A percentile compares a stretch with the other conserved stretches of the same genome.
These are phyloP conservation scores for Chrysopogon serrulatus DNA, from an alignment of 176 grass and related monocot genomes.

Conservation along the genomic window DNA sequence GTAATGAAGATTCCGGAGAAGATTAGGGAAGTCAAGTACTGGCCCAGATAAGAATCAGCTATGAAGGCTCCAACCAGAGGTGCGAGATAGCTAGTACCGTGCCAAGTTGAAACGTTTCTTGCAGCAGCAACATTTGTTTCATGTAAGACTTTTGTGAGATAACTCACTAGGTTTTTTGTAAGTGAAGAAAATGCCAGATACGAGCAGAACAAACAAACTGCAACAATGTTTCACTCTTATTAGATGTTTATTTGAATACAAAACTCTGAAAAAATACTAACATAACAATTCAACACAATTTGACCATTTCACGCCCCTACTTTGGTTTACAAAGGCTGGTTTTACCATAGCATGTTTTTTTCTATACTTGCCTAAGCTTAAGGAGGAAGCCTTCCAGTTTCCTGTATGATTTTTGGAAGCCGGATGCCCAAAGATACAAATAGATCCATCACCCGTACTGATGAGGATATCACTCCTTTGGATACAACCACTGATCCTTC, in stretches of 20 bases:
- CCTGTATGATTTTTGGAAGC: conserved; percentile 46
- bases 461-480: too few species aligned
- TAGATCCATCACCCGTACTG: conserved; percentile 61
- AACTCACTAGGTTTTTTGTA: conserved; percentile 54
- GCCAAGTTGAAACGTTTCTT: conserved; percentile 50
- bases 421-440: conserved; percentile 35
- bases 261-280: neutral
- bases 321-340: neutral
- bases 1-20: conserved; percentile 51
- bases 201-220: conserved; percentile 49
- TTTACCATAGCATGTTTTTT: neutral
- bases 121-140: conserved; percentile 53
- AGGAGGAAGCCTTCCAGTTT: conserved; percentile 56
- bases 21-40: conserved; percentile 55
- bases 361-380: conserved; percentile 33
- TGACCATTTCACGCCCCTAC: neutral
- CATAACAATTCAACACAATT: neutral
- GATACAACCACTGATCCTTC: too few species aligned
- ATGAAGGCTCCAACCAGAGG: conserved; percentile 70
- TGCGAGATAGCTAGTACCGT: conserved; percentile 38
- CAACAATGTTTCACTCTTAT: neutral
- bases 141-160: conserved; percentile 54
- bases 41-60: conserved; percentile 76
- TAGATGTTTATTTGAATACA: neutral
- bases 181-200: conserved; percentile 50